These are phyloP conservation scores for Teratosphaeria destructans DNA, from an alignment of 2,329 filamentous ascomycete genomes.

Conservation along the genomic window DNA sequence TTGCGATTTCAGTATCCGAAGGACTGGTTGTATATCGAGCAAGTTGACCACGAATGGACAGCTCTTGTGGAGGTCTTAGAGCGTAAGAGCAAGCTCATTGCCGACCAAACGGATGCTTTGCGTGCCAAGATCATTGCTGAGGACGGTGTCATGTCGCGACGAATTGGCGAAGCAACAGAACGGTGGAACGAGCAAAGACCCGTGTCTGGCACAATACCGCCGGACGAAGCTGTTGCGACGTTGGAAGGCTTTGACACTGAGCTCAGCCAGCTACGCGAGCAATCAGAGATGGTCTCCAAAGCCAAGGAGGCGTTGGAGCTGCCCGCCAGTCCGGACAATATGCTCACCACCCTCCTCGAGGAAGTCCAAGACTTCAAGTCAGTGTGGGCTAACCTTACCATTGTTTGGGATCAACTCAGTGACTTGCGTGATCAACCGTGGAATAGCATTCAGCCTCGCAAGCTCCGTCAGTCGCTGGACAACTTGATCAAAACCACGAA, in stretches of 20 bases:
- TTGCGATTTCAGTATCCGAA: conserved; percentile 88
- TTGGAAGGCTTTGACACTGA: conserved; percentile 73
- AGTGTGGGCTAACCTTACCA: conserved; percentile 90
- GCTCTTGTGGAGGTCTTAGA: conserved; percentile 83
- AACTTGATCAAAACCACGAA: conserved; percentile 94
- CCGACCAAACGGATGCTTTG: conserved; percentile 90
- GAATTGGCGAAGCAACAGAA: conserved; percentile 70
- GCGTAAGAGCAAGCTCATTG: conserved; percentile 87
- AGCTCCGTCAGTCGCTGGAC: conserved; percentile 81
- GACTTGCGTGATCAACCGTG: conserved; percentile 86
- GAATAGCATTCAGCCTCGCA: conserved; percentile 91
- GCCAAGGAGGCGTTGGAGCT: conserved; percentile 95
- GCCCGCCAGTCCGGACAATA: conserved; percentile 65
- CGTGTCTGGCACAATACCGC: conserved; percentile 85
- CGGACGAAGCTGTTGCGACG: conserved; percentile 75
- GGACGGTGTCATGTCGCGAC: conserved; percentile 80
- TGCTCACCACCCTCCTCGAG: conserved; percentile 77
- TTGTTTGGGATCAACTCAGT: conserved; percentile 93
- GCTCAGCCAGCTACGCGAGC: conserved; percentile 73
- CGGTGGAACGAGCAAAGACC: conserved; percentile 97
- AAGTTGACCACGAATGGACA: conserved; percentile 93
- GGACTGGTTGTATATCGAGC: conserved; percentile 92
- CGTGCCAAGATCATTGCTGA: conserved; percentile 91
- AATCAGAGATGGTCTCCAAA: conserved; percentile 87
- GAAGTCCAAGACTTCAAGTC: conserved; percentile 99